Percentiles rank a stretch among this genome's conserved stretches.
phyloP scores from a whole-genome alignment of 768 basidiomycete species.

The Amanita rubescens region DNA sequence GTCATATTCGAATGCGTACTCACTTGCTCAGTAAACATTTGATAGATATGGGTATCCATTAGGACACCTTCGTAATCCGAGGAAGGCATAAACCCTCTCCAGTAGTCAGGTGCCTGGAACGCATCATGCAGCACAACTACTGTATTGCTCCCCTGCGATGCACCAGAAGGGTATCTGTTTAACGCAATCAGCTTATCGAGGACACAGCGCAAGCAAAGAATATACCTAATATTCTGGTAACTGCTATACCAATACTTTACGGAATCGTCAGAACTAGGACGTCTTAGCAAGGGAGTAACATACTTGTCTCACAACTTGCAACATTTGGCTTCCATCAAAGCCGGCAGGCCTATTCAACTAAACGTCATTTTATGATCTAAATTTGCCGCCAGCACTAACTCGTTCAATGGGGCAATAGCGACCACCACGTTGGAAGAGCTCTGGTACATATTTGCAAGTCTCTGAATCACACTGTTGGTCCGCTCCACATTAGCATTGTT shows the following conservation, averaged over 20 bases:
- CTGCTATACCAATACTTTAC: conserved; percentile 66
- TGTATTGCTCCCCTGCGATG: conserved; percentile 47
- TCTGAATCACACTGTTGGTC: conserved; percentile 58
- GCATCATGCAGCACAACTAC: conserved; percentile 71
- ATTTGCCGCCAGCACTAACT: conserved; percentile 35
- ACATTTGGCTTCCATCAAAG: conserved; percentile 43
- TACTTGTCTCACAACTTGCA: conserved; percentile 41
- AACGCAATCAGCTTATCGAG: conserved; percentile 11
- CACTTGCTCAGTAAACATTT: conserved; percentile 59
- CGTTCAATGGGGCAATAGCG: conserved; percentile 71
- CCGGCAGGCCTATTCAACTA: conserved; percentile 57
- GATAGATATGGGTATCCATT: conserved; percentile 77
- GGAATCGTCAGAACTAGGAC: conserved; percentile 5
- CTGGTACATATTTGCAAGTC: conserved; percentile 52
- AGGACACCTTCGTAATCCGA: conserved; percentile 56
- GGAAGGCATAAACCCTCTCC: conserved; percentile 54
- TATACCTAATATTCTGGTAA: conserved; percentile 64
- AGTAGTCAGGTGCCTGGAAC: conserved; percentile 67
- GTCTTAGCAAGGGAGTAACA: not conserved
- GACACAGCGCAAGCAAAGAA: not conserved
- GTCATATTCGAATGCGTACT: conserved; percentile 17
- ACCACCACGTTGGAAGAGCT: conserved; percentile 48
- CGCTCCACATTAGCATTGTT: conserved; percentile 59
- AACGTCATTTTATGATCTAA: not conserved
- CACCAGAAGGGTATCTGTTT: conserved; percentile 28